These are phyloP conservation scores for Ascocoryne sarcoides DNA, from an alignment of 2,329 filamentous ascomycete genomes.

Conservation along the genomic window DNA sequence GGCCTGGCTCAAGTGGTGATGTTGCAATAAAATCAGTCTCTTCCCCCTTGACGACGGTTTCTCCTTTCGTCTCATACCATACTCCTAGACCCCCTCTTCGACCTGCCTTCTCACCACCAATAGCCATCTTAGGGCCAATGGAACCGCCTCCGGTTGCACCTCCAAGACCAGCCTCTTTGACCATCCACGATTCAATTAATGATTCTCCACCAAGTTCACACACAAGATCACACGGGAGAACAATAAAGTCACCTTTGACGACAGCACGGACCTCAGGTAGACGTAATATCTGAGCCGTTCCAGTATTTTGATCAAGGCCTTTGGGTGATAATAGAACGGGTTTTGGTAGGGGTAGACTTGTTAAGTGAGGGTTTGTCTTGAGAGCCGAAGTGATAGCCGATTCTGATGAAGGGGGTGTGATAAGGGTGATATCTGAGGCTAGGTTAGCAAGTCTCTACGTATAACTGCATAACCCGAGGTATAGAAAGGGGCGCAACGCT, in stretches of 20 bases:
- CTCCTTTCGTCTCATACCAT: slow-evolving; percentile 80
- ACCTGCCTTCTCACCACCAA: slow-evolving; percentile 46
- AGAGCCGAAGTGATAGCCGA: slow-evolving; percentile 61
- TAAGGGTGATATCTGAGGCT: slow-evolving; percentile 48
- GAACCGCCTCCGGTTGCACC: slow-evolving; percentile 45
- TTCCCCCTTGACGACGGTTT: slow-evolving; percentile 73
- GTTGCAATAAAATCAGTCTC: slow-evolving; percentile 89
- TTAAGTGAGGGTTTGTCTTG: slow-evolving; percentile 70
- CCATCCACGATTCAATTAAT: slow-evolving; percentile 87
- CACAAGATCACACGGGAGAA: slow-evolving; percentile 87
- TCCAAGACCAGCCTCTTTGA: slow-evolving; percentile 63
- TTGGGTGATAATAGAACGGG: slow-evolving; percentile 69
- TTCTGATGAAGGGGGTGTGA: slow-evolving; percentile 56
- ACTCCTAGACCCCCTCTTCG: slow-evolving; percentile 76
- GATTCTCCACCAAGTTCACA: slow-evolving; percentile 80
- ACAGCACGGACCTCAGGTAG: slow-evolving; percentile 72
- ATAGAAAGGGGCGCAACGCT: too few species aligned
- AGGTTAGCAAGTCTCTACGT: background rate
- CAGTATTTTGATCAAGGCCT: slow-evolving; percentile 71
- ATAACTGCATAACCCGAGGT: too few species aligned
- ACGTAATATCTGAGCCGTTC: slow-evolving; percentile 81
- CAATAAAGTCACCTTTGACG: slow-evolving; percentile 77
- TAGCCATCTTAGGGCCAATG: slow-evolving; percentile 36
- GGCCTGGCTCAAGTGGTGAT: slow-evolving; percentile 51
- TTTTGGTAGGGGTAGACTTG: slow-evolving; percentile 61